Conservation (phyloP, 1,139 yeast genomes). For the Hansenula lynferdii region DNA sequence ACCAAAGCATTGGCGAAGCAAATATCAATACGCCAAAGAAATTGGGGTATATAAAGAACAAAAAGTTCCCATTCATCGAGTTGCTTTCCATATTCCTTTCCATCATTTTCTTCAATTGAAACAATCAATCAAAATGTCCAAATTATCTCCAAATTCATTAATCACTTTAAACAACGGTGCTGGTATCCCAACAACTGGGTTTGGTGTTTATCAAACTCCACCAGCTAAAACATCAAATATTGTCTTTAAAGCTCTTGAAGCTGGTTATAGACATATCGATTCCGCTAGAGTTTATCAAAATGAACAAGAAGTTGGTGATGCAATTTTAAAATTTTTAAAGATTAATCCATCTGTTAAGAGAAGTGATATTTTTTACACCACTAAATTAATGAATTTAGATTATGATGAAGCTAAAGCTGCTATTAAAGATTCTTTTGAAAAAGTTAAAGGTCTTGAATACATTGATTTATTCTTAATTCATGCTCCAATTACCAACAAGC, state of each 20-base stretch:
- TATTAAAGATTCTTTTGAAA: not conserved
- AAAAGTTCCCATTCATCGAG: too few relatives aligned
- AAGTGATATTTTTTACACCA: not conserved
- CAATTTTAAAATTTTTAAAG: conserved; percentile 25
- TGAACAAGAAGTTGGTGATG: conserved; percentile 36
- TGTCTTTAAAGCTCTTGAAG: conserved; percentile 35
- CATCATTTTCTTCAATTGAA: too few relatives aligned
- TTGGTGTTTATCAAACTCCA: conserved; percentile 15
- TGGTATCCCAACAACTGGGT: conserved; percentile 2
- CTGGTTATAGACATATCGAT: conserved; percentile 54
- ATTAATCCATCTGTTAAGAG: not conserved
- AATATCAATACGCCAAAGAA: too few relatives aligned
- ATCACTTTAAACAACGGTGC: conserved; percentile 22
- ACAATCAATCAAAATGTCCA: not conserved
- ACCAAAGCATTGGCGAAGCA: too few relatives aligned
- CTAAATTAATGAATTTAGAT: not conserved
- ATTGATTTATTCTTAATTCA: conserved; percentile 28
- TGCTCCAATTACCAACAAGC: conserved; percentile 30
- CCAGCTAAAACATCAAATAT: conserved; percentile 14
- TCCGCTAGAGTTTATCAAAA: conserved; percentile 36
- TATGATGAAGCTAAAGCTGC: not conserved
- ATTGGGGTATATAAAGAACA: too few relatives aligned
- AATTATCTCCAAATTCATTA: conserved; percentile 1
- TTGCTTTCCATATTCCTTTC: too few relatives aligned
- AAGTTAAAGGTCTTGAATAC: not conserved